Evolutionary conservation across 495 filamentous ascomycete genomes (phyloP), one percentile per base, ranked within the genome.

Genomic region (Neurospora terricola): DNA sequence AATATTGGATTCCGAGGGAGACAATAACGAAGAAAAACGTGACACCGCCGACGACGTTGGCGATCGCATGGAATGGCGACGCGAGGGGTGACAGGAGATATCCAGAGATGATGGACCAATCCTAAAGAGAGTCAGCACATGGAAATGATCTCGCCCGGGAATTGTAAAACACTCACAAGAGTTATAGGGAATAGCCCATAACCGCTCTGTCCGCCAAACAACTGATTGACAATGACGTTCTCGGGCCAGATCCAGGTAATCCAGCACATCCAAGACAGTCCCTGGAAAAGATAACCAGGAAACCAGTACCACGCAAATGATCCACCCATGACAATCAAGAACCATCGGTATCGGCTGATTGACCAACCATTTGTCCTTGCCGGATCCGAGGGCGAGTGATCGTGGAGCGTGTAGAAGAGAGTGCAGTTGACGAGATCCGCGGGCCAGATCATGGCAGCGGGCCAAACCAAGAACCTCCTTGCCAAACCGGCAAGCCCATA

Each of bases 381-480:
- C 0, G 90, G 87, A 73, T 91, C 87, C 3, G 89, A 84, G 68
- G 80, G 82, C 11, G 84, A 83, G 75, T 87, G 86, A 73, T 93
- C 90, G 72, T 93, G 91, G 14, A 93, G 86, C 9, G 89, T 87
- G 73, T 89, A 86, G 75, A 93, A 91, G 14, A 93, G 82, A 5
- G 90, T 82, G 8, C 87, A 83, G 73, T 90, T 92, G 76, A 92
- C 87, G 23, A 93, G 84, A 68, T 83, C 87, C 3, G 85, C 82
- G 7, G 91, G 91, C 90, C 91, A 93, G 74, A 93, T 91, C 89
- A 93, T 92, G 71, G 90, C 87, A 36, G 89, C 87, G 4, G 87
- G 90, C 84, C 76, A 90, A 43, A 93, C 90, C 54, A 93, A 79
- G 75, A 90, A 91, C 21, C 87, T 84, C 69, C 88, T 85, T 70